phyloP scores from a whole-genome alignment of 2,329 filamentous ascomycete genomes.

The Pseudopithomyces maydicus region DNA sequence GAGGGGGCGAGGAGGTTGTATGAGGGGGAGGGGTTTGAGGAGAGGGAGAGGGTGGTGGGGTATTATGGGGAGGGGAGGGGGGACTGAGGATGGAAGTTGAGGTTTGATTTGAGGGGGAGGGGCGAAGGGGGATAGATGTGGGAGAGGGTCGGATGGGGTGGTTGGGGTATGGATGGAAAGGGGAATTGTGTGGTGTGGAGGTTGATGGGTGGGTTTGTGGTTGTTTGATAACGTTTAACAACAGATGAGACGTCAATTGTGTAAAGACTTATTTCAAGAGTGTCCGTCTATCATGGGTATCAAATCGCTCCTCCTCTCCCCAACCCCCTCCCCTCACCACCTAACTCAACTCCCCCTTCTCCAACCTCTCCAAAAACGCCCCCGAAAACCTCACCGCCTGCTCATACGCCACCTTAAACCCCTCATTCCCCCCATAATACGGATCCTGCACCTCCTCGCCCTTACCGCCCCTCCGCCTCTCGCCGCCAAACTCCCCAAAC shows the following conservation, averaged over 20 bases:
- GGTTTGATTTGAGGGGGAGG: neutral
- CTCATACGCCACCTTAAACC: slow-evolving; percentile 85
- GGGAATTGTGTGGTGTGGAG: too few species aligned
- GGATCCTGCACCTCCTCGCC: slow-evolving; percentile 80
- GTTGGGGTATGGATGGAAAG: neutral
- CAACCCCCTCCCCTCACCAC: neutral
- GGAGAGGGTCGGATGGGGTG: neutral
- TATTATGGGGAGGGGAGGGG: neutral
- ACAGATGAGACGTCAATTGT: too few species aligned
- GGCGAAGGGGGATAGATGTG: neutral
- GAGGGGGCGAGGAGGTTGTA: neutral
- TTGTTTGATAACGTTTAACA: too few species aligned
- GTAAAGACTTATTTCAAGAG: too few species aligned
- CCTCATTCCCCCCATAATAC: slow-evolving; percentile 85
- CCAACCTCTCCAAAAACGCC: slow-evolving; percentile 72
- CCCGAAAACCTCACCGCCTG: slow-evolving; percentile 78
- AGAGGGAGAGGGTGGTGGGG: neutral
- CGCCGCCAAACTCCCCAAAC: slow-evolving; percentile 81
- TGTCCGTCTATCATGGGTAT: too few species aligned
- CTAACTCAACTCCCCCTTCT: slow-evolving; percentile 40
- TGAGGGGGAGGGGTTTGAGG: neutral
- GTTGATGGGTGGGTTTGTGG: too few species aligned
- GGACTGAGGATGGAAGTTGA: neutral
- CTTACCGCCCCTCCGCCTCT: slow-evolving; percentile 49
- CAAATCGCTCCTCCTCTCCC: neutral